These are phyloP conservation scores for Cylindrotheca fusiformis DNA, from an alignment of 108 stramenopile genomes.

Conservation along the genomic window DNA sequence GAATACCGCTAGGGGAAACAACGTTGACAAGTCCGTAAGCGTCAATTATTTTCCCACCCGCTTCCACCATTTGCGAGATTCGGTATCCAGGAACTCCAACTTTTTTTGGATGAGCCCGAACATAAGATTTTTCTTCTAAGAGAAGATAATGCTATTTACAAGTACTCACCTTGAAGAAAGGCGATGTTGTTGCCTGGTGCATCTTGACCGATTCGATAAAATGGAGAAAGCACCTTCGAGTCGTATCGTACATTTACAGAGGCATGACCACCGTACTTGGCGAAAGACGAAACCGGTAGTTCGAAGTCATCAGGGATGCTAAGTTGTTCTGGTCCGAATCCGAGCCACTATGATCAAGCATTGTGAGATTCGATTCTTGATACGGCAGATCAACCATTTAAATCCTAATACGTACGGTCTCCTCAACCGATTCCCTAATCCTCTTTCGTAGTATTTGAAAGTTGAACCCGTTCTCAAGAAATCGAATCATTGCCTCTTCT, in stretches of 20 bases:
- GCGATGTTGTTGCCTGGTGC: conserved; percentile 80
- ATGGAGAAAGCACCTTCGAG: conserved; percentile 28
- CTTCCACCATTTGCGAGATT: conserved; percentile 76
- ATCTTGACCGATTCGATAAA: conserved; percentile 54
- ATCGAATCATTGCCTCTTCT: conserved; percentile 63
- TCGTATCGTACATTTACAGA: conserved; percentile 78
- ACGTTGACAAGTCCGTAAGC: conserved; percentile 85
- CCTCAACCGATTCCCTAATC: conserved; percentile 31
- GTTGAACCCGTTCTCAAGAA: conserved; percentile 62
- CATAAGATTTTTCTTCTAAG: too few relatives aligned
- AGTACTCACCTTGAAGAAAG: conserved; percentile 48
- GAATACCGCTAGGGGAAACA: conserved; percentile 73
- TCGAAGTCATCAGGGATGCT: conserved; percentile 59
- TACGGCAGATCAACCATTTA: background rate
- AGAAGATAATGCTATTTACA: background rate
- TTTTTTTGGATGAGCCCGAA: too few relatives aligned
- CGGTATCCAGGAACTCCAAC: conserved; percentile 80
- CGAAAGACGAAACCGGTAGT: conserved; percentile 74
- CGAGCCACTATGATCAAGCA: conserved; percentile 58
- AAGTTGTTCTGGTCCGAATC: conserved; percentile 80
- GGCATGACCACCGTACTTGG: conserved; percentile 78
- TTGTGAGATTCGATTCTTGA: background rate
- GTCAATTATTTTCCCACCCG: conserved; percentile 77
- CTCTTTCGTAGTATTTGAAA: conserved; percentile 36
- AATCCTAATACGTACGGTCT: conserved; percentile 22